These are phyloP conservation scores for Fistulinella staudtii DNA, from an alignment of 1,284 basidiomycete species.

Conservation along the genomic window DNA sequence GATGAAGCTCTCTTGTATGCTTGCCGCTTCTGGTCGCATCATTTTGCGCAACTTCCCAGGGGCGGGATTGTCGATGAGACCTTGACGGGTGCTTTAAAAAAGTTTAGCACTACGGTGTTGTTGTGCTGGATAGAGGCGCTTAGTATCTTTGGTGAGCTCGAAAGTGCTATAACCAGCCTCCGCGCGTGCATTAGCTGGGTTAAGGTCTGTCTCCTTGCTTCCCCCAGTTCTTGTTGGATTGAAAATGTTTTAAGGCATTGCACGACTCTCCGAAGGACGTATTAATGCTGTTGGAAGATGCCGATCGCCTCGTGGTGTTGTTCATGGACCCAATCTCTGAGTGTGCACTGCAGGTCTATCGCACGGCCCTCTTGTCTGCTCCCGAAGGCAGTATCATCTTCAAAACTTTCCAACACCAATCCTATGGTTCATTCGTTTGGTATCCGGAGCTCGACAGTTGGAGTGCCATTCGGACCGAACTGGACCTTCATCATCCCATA, in stretches of 20 bases:
- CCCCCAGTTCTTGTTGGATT: background rate
- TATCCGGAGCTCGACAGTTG: background rate
- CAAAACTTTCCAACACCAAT: constrained; percentile 15
- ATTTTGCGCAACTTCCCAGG: constrained; percentile 16
- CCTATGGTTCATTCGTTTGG: constrained; percentile 1
- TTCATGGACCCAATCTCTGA: constrained; percentile 20
- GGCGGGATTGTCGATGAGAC: constrained; percentile 3
- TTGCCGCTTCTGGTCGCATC: constrained; percentile 22
- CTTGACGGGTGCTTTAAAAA: constrained; percentile 6
- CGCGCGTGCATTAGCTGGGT: constrained; percentile 19
- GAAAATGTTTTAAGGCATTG: constrained; percentile 7
- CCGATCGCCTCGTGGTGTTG: no score
- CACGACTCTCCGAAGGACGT: constrained; percentile 3
- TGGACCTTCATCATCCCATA: constrained; percentile 5
- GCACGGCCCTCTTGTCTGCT: constrained; percentile 8
- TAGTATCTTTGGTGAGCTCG: constrained; percentile 22
- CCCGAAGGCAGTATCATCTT: constrained; percentile 2
- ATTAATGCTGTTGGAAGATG: constrained; percentile 11
- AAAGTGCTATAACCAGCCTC: constrained; percentile 18
- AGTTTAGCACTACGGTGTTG: constrained; percentile 16
- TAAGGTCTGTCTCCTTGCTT: constrained; percentile 13
- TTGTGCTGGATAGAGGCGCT: constrained; percentile 21
- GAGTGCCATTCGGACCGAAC: constrained; percentile 1
- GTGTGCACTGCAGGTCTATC: constrained; percentile 22
- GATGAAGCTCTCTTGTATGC: constrained; percentile 21